Percentiles rank a stretch among this genome's conserved stretches.
These are phyloP conservation scores for Epichloe sp. DNA, from an alignment of 2,329 filamentous ascomycete genomes.

Conservation along the genomic window DNA sequence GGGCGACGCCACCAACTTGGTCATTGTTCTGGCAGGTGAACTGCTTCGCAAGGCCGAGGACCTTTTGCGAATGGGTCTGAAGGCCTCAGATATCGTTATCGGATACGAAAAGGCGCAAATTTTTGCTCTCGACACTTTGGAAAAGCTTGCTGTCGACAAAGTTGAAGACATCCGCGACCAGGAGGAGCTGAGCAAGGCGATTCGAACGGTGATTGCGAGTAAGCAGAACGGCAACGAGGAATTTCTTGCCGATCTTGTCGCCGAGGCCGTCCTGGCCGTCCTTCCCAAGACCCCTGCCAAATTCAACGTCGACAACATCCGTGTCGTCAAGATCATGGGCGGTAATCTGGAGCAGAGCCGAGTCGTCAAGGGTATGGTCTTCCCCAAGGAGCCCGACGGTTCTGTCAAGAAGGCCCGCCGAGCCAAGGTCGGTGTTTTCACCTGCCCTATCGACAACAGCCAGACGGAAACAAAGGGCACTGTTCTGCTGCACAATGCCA, in stretches of 20 bases:
- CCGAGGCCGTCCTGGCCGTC: conserved; percentile 73
- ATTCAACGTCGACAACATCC: conserved; percentile 98
- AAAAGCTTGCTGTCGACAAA: conserved; percentile 83
- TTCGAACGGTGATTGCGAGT: conserved; percentile 87
- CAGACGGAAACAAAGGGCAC: conserved; percentile 99
- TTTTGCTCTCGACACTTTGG: conserved; percentile 71
- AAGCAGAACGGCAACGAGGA: conserved; percentile 95
- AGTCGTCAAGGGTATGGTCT: conserved; percentile 97
- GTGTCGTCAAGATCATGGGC: conserved; percentile 99
- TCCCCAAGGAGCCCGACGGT: conserved; percentile 88
- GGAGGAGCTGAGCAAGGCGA: conserved; percentile 82
- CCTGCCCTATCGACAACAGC: conserved; percentile 86
- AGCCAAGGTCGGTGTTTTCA: conserved; percentile 94
- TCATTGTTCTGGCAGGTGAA: conserved; percentile 91
- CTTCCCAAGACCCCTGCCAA: conserved; percentile 89
- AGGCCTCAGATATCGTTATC: conserved; percentile 92
- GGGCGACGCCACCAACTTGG: conserved; percentile 95
- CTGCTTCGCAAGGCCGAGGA: conserved; percentile 95
- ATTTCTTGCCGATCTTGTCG: conserved; percentile 71
- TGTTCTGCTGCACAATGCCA: conserved; percentile 87
- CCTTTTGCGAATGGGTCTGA: conserved; percentile 93
- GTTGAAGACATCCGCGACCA: conserved; percentile 72
- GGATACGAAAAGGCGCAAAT: conserved; percentile 93
- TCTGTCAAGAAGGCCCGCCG: conserved; percentile 78
- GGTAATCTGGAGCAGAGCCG: conserved; percentile 86